Base-by-base conservation (phyloP, 495 filamentous ascomycete species). In the Hypomontagnella monticulosa region DNA sequence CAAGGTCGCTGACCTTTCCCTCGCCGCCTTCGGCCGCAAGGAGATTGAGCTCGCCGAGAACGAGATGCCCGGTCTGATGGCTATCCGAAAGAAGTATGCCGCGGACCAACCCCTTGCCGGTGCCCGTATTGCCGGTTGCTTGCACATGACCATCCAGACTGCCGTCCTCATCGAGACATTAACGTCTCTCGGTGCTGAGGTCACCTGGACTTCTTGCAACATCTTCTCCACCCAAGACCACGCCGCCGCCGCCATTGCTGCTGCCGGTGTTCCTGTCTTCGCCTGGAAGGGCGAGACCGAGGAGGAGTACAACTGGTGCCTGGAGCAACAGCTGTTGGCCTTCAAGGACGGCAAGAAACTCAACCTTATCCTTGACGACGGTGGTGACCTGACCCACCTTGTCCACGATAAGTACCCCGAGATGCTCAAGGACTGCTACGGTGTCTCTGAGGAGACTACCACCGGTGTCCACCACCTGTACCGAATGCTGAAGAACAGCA, bases 281-380 rank as follows among this genome's bases (percentile, higher is more conserved):
- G 95, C 95, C 80, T 99, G 96, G 96, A 98, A 99, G 85, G 95
- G 95, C 55, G 95, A 99, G 90, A 97, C 94, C 69, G 96, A 99
- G 81, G 95, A 98, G 85, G 95, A 99, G 85, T 99, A 99, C 88
- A 84, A 95, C 75, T 99, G 95, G 95, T 99, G 95, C 79, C 83
- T 99, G 73, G 95, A 98, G 84, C 95, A 99, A 86, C 96, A 98
- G 85, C 91, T 99, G 71, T 73, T 84, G 50, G 91, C 95, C 73
- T 99, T 99, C 91, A 96, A 95, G 83, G 92, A 96, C 78, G 89
- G 87, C 87, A 89, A 97, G 88, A 88, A 87, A 80, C 88, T 99
- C 67, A 99, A 99, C 88, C 83, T 99, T 61, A 99, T 99, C 82
- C 93, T 99, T 70, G 95, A 99, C 74, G 95, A 99, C 73, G 95